Conservation (phyloP, 345 rosid genomes). For the Melaleuca alternifolia region DNA sequence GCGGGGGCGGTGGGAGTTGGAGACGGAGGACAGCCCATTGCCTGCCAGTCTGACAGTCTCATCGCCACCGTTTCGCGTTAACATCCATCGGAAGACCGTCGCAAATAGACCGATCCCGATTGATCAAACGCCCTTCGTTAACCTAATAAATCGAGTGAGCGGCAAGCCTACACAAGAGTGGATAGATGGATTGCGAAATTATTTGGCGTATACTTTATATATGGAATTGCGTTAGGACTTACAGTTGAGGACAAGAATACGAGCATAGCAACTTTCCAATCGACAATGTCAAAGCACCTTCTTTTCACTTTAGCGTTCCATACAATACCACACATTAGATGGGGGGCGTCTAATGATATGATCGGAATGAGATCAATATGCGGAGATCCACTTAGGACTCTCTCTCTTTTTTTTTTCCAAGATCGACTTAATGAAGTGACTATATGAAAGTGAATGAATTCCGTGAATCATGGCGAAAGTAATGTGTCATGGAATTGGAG, state of each 20-base stretch:
- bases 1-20: neutral
- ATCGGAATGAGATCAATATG: neutral
- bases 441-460: neutral
- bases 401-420: no score
- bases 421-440: no score
- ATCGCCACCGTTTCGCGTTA: neutral
- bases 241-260: neutral
- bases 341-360: neutral
- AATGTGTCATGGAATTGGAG: neutral
- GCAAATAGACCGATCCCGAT: neutral
- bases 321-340: neutral
- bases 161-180: neutral
- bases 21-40: neutral
- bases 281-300: neutral
- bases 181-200: neutral
- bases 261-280: neutral
- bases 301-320: neutral
- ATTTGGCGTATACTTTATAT: no score
- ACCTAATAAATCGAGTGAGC: neutral
- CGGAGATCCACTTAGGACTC: neutral
- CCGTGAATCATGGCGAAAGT: neutral
- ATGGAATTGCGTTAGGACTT: no score
- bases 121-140: neutral
- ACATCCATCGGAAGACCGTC: no score
- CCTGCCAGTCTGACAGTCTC: neutral